Conservation (phyloP, 2,329 filamentous ascomycete genomes). For the Cylindrodendrum hubeiense region DNA sequence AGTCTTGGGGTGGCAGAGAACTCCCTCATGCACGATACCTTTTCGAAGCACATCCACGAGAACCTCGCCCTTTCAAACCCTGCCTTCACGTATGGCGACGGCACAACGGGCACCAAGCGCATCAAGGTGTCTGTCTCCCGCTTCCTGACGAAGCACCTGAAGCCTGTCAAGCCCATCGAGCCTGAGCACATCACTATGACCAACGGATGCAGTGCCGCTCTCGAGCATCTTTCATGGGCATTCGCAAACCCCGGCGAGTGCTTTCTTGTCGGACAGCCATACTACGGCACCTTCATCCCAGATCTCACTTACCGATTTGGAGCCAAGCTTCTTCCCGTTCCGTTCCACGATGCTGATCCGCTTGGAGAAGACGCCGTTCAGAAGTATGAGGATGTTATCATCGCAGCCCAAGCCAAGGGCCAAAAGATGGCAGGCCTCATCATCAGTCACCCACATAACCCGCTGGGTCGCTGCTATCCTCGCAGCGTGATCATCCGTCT, state of each 20-base stretch:
- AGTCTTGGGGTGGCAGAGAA: conserved; percentile 67
- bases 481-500: conserved; percentile 53
- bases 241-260: conserved; percentile 55
- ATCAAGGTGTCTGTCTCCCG: conserved; percentile 47
- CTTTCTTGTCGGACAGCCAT: conserved; percentile 57
- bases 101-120: conserved; percentile 51
- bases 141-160: conserved; percentile 53
- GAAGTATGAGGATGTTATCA: conserved; percentile 58
- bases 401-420: conserved; percentile 53
- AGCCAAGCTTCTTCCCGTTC: conserved; percentile 56
- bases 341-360: conserved; percentile 59
- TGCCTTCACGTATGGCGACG: conserved; percentile 57
- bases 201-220: conserved; percentile 56
- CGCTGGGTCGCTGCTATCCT: conserved; percentile 62
- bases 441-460: conserved; percentile 65
- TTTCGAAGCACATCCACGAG: conserved; percentile 56
- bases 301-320: conserved; percentile 59
- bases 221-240: conserved; percentile 56
- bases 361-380: conserved; percentile 54
- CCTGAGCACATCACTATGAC: conserved; percentile 51
- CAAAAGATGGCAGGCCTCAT: conserved; percentile 60
- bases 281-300: conserved; percentile 61
- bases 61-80: conserved; percentile 49
- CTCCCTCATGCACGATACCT: conserved; percentile 60
- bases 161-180: conserved; percentile 44